Evolutionary conservation across 345 rosid genomes (phyloP), one percentile per base, ranked within the genome.

Genomic region (Isatis tinctoria): DNA sequence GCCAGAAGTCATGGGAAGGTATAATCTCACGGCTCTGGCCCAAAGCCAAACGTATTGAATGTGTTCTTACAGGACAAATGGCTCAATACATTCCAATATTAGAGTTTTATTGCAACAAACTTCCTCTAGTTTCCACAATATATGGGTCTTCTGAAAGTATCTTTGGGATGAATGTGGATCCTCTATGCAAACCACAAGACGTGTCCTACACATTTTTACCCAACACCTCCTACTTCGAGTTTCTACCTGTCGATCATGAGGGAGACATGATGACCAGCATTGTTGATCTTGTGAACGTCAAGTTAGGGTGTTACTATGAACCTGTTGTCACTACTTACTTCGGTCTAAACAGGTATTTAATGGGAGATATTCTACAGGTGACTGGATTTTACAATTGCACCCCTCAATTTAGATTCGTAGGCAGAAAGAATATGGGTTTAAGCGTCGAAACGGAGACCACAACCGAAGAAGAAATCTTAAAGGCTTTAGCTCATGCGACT

Each of bases 1-100:
- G 61, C 61, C 61, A 56, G 6, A 30, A 16, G 61, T 56, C 61
- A 56, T 56, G 61, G 61, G 61, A 56, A 32, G 39, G 61, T 56
- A 53, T 53, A 53, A 53, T 53, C 60, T 6, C 60, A 53, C 10
- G 60, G 2, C 60, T 53, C 27, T 53, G 61, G 61, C 61, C 61
- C n/a, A 56, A n/a, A 3, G 35, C 61, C 61, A 56, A 56, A 14
- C n/a, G 5, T 14, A 30, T 56, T 3, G 39, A 56, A n/a, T 30
- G 24, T 5, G 5, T 56, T 30, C 11, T 56, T 56, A 56, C 61
- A 14, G 61, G 61, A 56, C 61, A 56, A 30, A 56, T 56, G 61
- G 39, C 39, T 30, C 36, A 53, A 53, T 53, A 53, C 33, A n/a
- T 53, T 53, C 60, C 60, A 53, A 27, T 27, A 53, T 30, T 57